Conservation (phyloP, 176 grass and related monocot genomes). For the Cenchrus purpureus region DNA sequence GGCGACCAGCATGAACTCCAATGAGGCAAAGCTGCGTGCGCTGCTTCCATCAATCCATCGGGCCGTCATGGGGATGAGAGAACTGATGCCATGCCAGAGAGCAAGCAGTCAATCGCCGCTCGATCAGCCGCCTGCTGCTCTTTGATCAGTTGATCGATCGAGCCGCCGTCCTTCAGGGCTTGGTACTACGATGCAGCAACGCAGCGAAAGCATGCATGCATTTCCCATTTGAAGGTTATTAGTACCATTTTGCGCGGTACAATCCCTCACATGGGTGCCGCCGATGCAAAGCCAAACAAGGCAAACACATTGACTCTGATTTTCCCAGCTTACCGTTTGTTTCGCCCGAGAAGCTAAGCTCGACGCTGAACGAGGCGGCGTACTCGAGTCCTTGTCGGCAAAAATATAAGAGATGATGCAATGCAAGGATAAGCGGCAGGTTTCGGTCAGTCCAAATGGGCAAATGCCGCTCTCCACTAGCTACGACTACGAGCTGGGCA, state of each 20-base stretch:
- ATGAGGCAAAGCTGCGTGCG: neutral
- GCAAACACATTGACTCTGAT: neutral
- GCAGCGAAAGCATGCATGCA: neutral
- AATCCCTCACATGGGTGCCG: neutral
- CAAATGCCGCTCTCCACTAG: neutral
- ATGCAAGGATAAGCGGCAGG: constrained; percentile 1
- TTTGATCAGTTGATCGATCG: neutral
- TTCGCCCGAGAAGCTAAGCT: neutral
- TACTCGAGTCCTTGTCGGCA: neutral
- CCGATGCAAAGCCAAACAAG: neutral
- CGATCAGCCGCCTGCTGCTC: too few species aligned
- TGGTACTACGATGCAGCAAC: neutral
- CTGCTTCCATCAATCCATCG: constrained; percentile 24
- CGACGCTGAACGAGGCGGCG: constrained; percentile 8
- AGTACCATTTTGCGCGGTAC: neutral
- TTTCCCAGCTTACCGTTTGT: neutral
- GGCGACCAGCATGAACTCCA: neutral
- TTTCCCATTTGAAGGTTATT: neutral
- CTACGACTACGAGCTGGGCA: neutral
- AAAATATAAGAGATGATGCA: neutral
- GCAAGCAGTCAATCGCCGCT: neutral
- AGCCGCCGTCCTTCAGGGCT: neutral
- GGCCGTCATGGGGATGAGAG: neutral
- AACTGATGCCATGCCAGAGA: neutral
- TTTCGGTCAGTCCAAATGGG: constrained; percentile 29